Evolutionary conservation across 371 early-diverging fungal species (phyloP).

Genomic region (Lichtheimia ramosa): DNA sequence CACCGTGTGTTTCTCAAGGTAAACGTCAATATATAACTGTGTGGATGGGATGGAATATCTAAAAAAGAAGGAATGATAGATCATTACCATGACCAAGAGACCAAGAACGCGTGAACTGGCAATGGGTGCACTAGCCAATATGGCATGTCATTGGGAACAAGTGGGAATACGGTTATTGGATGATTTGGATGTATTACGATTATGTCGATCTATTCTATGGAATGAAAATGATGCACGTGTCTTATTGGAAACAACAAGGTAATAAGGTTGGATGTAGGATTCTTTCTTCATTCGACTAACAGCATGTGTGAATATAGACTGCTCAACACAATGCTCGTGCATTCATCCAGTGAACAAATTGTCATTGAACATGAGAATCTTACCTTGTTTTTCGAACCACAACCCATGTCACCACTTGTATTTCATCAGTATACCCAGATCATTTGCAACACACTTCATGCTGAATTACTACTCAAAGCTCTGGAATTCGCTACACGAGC

Average conservation of each 20-base stretch:
- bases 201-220: conserved; percentile 40
- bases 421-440: conserved; percentile 41
- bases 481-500: conserved; percentile 34
- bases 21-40: background rate
- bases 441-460: conserved; percentile 39
- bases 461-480: conserved; percentile 33
- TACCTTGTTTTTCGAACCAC: conserved; percentile 30
- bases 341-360: conserved; percentile 33
- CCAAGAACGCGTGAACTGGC: conserved; percentile 40
- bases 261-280: no score
- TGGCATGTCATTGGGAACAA: conserved; percentile 41
- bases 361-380: conserved; percentile 39
- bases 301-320: conserved; percentile 9
- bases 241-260: conserved; percentile 38
- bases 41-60: no score
- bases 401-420: conserved; percentile 31
- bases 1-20: conserved; percentile 43
- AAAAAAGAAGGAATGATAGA: conserved; percentile 14
- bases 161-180: conserved; percentile 25
- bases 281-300: no score
- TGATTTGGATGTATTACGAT: conserved; percentile 37
- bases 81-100: conserved; percentile 29
- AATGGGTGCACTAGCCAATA: conserved; percentile 41
- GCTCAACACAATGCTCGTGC: conserved; percentile 34
- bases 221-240: conserved; percentile 43